Evolutionary conservation across 2,329 filamentous ascomycete species (phyloP).

Genomic region (Pseudocercospora musae): DNA sequence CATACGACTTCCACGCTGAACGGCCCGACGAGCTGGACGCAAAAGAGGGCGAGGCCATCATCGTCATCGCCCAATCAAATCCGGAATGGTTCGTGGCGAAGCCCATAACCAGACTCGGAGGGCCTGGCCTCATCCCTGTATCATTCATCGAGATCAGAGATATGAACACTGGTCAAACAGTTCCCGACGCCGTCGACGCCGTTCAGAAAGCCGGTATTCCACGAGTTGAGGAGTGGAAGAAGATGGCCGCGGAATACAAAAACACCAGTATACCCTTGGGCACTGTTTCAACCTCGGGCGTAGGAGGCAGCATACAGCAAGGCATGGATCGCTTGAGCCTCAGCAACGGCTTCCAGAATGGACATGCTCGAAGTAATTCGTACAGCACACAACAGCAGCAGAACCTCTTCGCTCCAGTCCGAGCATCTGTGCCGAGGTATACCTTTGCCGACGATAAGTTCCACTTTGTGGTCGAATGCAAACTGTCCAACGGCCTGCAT

Average conservation of each 20-base stretch:
- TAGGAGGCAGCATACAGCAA: slow-evolving; percentile 45
- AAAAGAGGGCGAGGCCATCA: slow-evolving; percentile 92
- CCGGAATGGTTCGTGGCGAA: slow-evolving; percentile 99
- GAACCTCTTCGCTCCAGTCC: slow-evolving; percentile 65
- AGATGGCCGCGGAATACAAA: slow-evolving; percentile 98
- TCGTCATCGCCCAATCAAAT: slow-evolving; percentile 97
- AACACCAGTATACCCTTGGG: slow-evolving; percentile 97
- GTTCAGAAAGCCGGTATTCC: slow-evolving; percentile 87
- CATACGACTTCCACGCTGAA: slow-evolving; percentile 95
- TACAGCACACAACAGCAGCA: slow-evolving; percentile 46
- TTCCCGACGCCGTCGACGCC: slow-evolving; percentile 77
- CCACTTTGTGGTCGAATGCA: slow-evolving; percentile 94
- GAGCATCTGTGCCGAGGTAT: slow-evolving; percentile 84
- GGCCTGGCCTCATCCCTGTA: slow-evolving; percentile 90
- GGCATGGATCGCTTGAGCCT: slow-evolving; percentile 76
- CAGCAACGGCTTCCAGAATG: slow-evolving; percentile 44
- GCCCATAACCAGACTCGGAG: slow-evolving; percentile 94
- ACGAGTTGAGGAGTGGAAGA: slow-evolving; percentile 98
- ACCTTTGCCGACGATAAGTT: slow-evolving; percentile 97
- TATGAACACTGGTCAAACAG: slow-evolving; percentile 81
- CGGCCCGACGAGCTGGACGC: slow-evolving; percentile 94
- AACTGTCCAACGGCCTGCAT: slow-evolving; percentile 82
- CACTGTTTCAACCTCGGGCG: slow-evolving; percentile 63
- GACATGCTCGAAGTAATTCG: slow-evolving; percentile 33
- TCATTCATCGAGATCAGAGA: slow-evolving; percentile 96